Base-by-base conservation (phyloP, 768 basidiomycete genomes). In the Suillus variegatus region DNA sequence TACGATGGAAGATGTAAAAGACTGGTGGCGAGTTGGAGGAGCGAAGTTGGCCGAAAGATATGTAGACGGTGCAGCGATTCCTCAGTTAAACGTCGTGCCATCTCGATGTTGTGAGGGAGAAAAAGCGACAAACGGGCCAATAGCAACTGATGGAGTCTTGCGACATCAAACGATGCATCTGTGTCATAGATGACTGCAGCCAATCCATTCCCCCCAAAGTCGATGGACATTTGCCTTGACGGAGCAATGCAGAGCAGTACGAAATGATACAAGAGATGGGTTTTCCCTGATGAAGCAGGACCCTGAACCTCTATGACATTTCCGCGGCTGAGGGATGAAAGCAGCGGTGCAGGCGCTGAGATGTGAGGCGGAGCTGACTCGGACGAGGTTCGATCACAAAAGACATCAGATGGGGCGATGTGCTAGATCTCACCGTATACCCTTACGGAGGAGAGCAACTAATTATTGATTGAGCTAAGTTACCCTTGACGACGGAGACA, bases 251-350 rank as follows among this genome's bases (percentile, higher is more conserved):
- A 87, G 25, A 80, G 82, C 14, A 86, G 76, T 35, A 91, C 73
- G 58, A 93, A 74, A 72, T 85, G 83, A 72, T 90, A 90, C 35
- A 93, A 76, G n/a, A 95, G 77, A 67, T 90, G 89, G 2, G 91
- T 89, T 77, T 95, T 95, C 36, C 92, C 93, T 7, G 89, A 87
- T 35, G 82, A 84, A 5, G 92, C 80, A 2, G 88, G 84, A 2
- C 93, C 93, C 75, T 93, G 89, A 25, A 95, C 81, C 75, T 92
- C 89, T 67, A 94, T 77, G 47, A 91, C 82, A 73, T 93, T 88
- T 43, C 89, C 89, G 55, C 81, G 78, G 54, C 75, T 67, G 41
- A 86, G 70, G 35, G 81, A 74, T 28, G 72, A 66, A 28, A 75
- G 63, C 55, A 52, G 66, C 52, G 65, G 64, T 55, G 70, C 68